phyloP scores from a whole-genome alignment of 805 yeast species.

The Candida endomychidarum region DNA sequence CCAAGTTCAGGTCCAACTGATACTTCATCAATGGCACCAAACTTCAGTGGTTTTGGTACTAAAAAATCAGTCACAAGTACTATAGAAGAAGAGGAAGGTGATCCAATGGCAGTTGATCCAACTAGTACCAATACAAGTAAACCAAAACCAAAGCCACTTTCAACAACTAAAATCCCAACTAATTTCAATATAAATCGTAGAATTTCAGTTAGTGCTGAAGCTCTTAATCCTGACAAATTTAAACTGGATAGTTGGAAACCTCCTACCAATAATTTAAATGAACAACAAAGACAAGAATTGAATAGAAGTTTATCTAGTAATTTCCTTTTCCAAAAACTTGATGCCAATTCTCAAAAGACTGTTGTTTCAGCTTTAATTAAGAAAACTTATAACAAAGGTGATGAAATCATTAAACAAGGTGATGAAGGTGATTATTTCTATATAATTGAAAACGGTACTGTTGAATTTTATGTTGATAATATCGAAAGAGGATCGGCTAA shows the following conservation, averaged over 20 bases:
- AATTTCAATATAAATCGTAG: constrained; percentile 79
- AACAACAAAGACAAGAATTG: constrained; percentile 65
- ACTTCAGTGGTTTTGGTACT: constrained; percentile 4
- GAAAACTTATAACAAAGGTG: constrained; percentile 56
- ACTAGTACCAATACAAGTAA: constrained; percentile 2
- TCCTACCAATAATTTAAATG: constrained; percentile 62
- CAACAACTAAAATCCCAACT: constrained; percentile 42
- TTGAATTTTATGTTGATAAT: constrained; percentile 75
- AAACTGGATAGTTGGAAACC: constrained; percentile 69
- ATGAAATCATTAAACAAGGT: constrained; percentile 81
- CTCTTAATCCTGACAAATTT: constrained; percentile 72
- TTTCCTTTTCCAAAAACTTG: constrained; percentile 82
- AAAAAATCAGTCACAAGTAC: not conserved
- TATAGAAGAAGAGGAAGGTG: constrained; percentile 10
- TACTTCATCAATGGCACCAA: constrained; percentile 11
- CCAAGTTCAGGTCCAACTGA: too few relatives aligned
- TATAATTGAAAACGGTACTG: constrained; percentile 79
- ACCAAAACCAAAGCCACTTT: constrained; percentile 17
- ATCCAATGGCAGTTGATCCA: constrained; percentile 8
- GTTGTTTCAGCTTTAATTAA: constrained; percentile 85
- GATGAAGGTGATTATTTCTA: constrained; percentile 94
- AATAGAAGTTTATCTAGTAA: constrained; percentile 73
- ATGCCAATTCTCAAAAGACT: constrained; percentile 69
- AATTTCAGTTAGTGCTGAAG: constrained; percentile 88
- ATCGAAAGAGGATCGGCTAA: constrained; percentile 71